These are phyloP conservation scores for Amanita pseudoporphyria DNA, from an alignment of 768 basidiomycete species.

Conservation along the genomic window DNA sequence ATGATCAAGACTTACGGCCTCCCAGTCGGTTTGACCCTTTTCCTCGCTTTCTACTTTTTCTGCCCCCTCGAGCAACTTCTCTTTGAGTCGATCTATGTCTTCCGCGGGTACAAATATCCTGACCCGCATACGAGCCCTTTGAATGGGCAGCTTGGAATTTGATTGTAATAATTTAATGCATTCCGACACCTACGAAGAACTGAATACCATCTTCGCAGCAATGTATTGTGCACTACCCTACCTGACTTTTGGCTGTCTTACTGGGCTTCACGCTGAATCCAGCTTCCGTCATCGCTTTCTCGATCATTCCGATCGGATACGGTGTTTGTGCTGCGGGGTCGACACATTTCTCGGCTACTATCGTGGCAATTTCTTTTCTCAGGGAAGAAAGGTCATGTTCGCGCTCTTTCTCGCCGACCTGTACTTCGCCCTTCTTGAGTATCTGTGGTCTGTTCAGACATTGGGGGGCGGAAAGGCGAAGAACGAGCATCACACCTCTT, in stretches of 20 bases:
- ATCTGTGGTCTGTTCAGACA: constrained; percentile 41
- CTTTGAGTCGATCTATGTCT: constrained; percentile 60
- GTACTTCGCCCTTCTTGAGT: constrained; percentile 90
- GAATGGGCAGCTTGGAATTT: constrained; percentile 82
- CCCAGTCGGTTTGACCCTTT: constrained; percentile 68
- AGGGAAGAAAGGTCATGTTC: constrained; percentile 80
- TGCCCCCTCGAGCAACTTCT: constrained; percentile 60
- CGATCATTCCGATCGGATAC: constrained; percentile 92
- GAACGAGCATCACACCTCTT: constrained; percentile 46
- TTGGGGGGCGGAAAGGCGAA: not conserved
- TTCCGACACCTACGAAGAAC: constrained; percentile 62
- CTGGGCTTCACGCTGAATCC: constrained; percentile 85
- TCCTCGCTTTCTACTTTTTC: constrained; percentile 84
- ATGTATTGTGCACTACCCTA: constrained; percentile 19
- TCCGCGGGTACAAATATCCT: constrained; percentile 62
- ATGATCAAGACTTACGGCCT: constrained; percentile 51
- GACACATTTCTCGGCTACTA: constrained; percentile 93
- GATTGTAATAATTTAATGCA: constrained; percentile 79
- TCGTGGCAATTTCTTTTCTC: constrained; percentile 83
- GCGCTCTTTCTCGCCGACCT: constrained; percentile 95
- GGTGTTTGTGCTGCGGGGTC: constrained; percentile 85
- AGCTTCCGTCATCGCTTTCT: constrained; percentile 94
- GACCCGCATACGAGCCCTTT: constrained; percentile 89
- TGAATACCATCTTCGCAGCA: not conserved
- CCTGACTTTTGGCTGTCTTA: constrained; percentile 94